phyloP scores from a whole-genome alignment of 2,329 filamentous ascomycete genomes.

The Ustulina deusta region DNA sequence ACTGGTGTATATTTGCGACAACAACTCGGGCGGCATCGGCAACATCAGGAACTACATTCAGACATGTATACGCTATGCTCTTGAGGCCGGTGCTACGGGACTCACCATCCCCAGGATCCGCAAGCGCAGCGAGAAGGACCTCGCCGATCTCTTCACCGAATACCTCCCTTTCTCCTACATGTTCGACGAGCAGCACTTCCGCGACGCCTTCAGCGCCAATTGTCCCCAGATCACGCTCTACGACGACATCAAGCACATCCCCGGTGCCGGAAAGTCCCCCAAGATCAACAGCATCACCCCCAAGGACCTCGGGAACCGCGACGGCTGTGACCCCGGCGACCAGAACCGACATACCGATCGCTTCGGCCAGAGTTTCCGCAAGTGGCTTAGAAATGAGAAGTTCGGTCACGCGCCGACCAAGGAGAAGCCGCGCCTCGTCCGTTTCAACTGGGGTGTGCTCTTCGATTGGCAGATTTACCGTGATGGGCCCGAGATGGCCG shows the following conservation, averaged over 20 bases:
- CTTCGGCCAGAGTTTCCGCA: slow-evolving; percentile 53
- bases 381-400: slow-evolving; percentile 51
- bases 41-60: slow-evolving; percentile 65
- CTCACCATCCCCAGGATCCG: slow-evolving; percentile 60
- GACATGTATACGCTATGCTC: slow-evolving; percentile 62
- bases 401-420: slow-evolving; percentile 44
- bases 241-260: slow-evolving; percentile 54
- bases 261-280: slow-evolving; percentile 50
- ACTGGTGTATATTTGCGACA: slow-evolving; percentile 62
- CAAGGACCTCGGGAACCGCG: slow-evolving; percentile 55
- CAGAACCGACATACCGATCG: slow-evolving; percentile 57
- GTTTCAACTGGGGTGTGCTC: slow-evolving; percentile 59
- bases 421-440: slow-evolving; percentile 54
- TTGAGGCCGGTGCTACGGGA: slow-evolving; percentile 61
- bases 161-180: slow-evolving; percentile 59
- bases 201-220: slow-evolving; percentile 50
- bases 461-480: slow-evolving; percentile 60
- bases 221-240: slow-evolving; percentile 61
- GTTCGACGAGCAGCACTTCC: slow-evolving; percentile 62
- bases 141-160: slow-evolving; percentile 57
- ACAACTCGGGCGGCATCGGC: slow-evolving; percentile 64
- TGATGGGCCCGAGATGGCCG: slow-evolving; percentile 61
- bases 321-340: slow-evolving; percentile 55
- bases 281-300: slow-evolving; percentile 57
- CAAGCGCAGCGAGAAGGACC: slow-evolving; percentile 56